These are phyloP conservation scores for Cercophora newfieldiana DNA, from an alignment of 495 filamentous ascomycete species.

Conservation along the genomic window DNA sequence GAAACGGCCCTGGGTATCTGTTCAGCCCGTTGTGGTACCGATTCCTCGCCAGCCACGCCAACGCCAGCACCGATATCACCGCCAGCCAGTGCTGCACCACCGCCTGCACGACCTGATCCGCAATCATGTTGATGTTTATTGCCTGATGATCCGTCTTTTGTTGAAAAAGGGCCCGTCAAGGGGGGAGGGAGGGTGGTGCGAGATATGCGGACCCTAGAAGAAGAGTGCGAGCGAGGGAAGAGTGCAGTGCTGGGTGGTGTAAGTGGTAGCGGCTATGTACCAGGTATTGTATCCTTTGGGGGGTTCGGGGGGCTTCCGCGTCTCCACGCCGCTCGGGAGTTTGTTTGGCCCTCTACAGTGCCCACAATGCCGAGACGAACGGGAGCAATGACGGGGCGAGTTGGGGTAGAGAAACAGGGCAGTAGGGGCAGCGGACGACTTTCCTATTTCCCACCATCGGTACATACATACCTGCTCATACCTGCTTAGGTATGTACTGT, in stretches of 20 bases:
- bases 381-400: background rate
- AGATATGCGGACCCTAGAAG: background rate
- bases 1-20: conserved; percentile 65
- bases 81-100: conserved; percentile 52
- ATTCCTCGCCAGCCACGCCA: conserved; percentile 54
- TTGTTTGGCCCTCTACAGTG: conserved; percentile 6
- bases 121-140: conserved; percentile 23
- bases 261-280: conserved; percentile 11
- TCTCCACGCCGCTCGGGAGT: background rate
- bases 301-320: background rate
- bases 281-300: background rate
- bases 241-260: background rate
- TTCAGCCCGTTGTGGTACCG: conserved; percentile 60
- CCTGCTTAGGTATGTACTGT: no score
- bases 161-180: conserved; percentile 11
- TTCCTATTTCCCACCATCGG: background rate
- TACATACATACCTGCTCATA: background rate
- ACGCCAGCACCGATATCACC: conserved; percentile 32
- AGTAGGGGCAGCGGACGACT: no score
- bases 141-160: background rate
- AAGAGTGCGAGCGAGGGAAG: background rate
- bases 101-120: conserved; percentile 27
- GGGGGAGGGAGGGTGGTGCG: background rate
- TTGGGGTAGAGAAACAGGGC: conserved; percentile 10
- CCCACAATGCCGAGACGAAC: conserved; percentile 11